Conservation (phyloP, 768 basidiomycete species). For the Phanerodontia chrysosporium region DNA sequence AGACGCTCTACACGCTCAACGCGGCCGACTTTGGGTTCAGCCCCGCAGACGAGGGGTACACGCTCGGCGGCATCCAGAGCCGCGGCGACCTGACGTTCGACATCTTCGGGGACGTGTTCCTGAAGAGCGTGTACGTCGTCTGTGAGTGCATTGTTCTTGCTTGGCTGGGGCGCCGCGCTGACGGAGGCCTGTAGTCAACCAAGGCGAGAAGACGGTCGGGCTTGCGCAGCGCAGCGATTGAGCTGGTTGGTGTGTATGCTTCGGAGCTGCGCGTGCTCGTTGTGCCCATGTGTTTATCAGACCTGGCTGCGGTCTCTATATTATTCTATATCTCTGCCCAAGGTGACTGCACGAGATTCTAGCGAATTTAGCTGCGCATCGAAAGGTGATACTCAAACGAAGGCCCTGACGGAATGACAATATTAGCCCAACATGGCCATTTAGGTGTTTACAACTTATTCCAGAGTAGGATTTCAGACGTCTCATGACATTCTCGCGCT, state of each 20-base stretch:
- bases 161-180: not conserved
- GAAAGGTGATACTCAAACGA: no score
- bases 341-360: no score
- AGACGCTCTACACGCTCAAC: conserved; percentile 25
- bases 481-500: no score
- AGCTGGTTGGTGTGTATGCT: not conserved
- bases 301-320: no score
- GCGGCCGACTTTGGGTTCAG: conserved; percentile 23
- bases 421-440: no score
- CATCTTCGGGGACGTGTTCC: conserved; percentile 32
- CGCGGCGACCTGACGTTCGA: conserved; percentile 27
- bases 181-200: conserved; percentile 18
- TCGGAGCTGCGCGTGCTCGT: no score
- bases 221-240: conserved; percentile 17
- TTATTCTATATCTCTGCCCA: no score
- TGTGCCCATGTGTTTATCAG: not conserved
- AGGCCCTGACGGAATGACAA: no score
- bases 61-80: conserved; percentile 28
- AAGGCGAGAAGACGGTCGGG: conserved; percentile 23
- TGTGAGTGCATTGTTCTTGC: conserved; percentile 19
- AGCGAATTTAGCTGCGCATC: no score
- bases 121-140: conserved; percentile 30
- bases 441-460: no score
- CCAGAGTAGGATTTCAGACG: no score
- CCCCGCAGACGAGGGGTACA: conserved; percentile 24